Conservation (phyloP, 2,329 filamentous ascomycete genomes). For the Cercospora zeina region DNA sequence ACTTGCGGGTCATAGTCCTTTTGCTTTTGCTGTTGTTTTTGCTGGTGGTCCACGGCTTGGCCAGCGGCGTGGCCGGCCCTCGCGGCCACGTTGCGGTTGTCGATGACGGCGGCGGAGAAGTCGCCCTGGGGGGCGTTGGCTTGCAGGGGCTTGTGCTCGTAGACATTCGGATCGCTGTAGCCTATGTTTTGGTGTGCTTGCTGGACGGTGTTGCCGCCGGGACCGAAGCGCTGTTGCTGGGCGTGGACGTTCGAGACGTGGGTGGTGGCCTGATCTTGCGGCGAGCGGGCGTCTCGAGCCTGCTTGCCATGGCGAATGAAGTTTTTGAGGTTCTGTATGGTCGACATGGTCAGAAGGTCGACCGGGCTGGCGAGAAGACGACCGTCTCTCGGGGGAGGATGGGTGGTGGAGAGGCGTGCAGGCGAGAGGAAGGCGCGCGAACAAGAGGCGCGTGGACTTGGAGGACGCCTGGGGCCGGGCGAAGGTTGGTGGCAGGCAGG, state of each 20-base stretch:
- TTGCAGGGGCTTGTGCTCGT: slow-evolving; percentile 57
- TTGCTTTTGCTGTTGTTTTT: slow-evolving; percentile 53
- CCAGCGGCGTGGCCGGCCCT: slow-evolving; percentile 67
- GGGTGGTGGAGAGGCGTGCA: background rate
- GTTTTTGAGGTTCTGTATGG: slow-evolving; percentile 95
- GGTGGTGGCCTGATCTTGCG: slow-evolving; percentile 62
- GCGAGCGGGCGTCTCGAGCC: slow-evolving; percentile 67
- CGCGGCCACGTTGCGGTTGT: slow-evolving; percentile 64
- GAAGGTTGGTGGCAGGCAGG: too few relatives aligned
- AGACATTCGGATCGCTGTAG: slow-evolving; percentile 62
- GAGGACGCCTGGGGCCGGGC: too few relatives aligned
- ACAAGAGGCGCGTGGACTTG: background rate
- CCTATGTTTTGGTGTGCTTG: slow-evolving; percentile 46
- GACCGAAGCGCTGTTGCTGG: slow-evolving; percentile 58
- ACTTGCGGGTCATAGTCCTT: slow-evolving; percentile 62
- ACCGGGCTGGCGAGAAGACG: too few relatives aligned
- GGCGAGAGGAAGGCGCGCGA: background rate
- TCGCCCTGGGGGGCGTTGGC: slow-evolving; percentile 53
- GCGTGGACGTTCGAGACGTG: slow-evolving; percentile 65
- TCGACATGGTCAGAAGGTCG: slow-evolving; percentile 55
- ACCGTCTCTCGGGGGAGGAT: background rate
- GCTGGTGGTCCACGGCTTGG: slow-evolving; percentile 62
- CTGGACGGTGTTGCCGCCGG: slow-evolving; percentile 45
- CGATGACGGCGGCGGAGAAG: slow-evolving; percentile 64
- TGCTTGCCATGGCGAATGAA: slow-evolving; percentile 98